These are phyloP conservation scores for Fusarium verticillioides DNA, from an alignment of 2,329 filamentous ascomycete genomes.

Conservation along the genomic window DNA sequence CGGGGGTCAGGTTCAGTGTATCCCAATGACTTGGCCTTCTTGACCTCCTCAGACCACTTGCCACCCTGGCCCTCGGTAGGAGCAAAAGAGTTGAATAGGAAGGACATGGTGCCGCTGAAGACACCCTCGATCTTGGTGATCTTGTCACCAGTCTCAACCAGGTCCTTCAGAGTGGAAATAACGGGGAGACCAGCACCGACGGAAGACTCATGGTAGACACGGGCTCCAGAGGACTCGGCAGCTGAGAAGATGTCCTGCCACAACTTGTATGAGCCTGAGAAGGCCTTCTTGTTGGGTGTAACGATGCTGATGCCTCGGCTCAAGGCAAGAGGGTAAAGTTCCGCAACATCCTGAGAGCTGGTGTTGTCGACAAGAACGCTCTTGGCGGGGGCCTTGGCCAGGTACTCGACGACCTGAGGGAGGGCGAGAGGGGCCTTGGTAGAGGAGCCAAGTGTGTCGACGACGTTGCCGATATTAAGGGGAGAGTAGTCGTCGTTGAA, in stretches of 20 bases:
- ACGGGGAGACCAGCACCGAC: constrained; percentile 94
- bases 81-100: constrained; percentile 97
- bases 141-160: constrained; percentile 93
- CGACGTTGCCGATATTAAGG: constrained; percentile 68
- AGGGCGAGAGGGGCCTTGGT: constrained; percentile 73
- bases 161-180: constrained; percentile 90
- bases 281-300: constrained; percentile 98
- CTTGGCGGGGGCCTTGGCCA: constrained; percentile 80
- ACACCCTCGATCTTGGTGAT: constrained; percentile 95
- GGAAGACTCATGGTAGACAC: constrained; percentile 94
- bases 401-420: constrained; percentile 78
- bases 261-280: constrained; percentile 81
- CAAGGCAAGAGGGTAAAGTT: constrained; percentile 84
- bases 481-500: constrained; percentile 78
- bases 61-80: constrained; percentile 79
- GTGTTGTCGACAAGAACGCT: constrained; percentile 95
- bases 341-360: constrained; percentile 86
- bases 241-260: constrained; percentile 90
- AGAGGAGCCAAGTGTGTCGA: constrained; percentile 72
- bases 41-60: constrained; percentile 91
- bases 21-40: constrained; percentile 89
- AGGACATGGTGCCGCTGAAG: constrained; percentile 97
- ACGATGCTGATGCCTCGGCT: constrained; percentile 87
- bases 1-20: constrained; percentile 92
- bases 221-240: constrained; percentile 76